A percentile compares a stretch with the other conserved stretches of the same genome.
These are phyloP conservation scores for Xerocomus amazonicus DNA, from an alignment of 1,284 basidiomycete species.

Conservation along the genomic window DNA sequence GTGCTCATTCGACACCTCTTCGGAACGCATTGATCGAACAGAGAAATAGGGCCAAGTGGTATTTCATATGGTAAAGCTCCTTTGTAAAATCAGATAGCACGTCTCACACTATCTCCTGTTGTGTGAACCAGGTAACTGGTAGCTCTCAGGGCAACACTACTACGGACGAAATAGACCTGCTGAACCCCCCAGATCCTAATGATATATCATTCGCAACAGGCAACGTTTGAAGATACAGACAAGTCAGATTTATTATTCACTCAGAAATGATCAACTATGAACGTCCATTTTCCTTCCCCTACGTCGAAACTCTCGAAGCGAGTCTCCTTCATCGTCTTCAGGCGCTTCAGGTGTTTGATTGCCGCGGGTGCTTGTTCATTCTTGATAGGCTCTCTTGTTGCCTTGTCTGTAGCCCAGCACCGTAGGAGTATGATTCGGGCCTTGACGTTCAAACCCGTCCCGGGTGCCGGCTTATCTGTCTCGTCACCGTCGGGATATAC, in stretches of 20 bases:
- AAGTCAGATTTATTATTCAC: not conserved
- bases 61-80: no score
- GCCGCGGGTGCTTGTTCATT: conserved; percentile 74
- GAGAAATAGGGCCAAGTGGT: no score
- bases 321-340: conserved; percentile 85
- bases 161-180: no score
- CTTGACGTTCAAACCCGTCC: conserved; percentile 86
- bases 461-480: conserved; percentile 75
- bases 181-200: not conserved
- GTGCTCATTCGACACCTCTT: no score
- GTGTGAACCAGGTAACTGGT: no score
- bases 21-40: no score
- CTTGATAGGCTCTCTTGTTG: conserved; percentile 86
- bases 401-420: conserved; percentile 91
- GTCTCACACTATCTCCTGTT: no score
- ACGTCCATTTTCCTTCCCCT: conserved; percentile 86
- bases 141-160: no score
- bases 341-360: conserved; percentile 76
- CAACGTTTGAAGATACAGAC: not conserved
- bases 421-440: conserved; percentile 78
- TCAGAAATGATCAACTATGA: conserved; percentile 91
- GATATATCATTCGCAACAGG: conserved; percentile 12
- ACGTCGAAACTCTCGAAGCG: conserved; percentile 82
- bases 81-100: no score
- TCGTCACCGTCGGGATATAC: conserved; percentile 90